Conservation (phyloP, 2,329 filamentous ascomycete species). For the Colletotrichum cordylinicola region DNA sequence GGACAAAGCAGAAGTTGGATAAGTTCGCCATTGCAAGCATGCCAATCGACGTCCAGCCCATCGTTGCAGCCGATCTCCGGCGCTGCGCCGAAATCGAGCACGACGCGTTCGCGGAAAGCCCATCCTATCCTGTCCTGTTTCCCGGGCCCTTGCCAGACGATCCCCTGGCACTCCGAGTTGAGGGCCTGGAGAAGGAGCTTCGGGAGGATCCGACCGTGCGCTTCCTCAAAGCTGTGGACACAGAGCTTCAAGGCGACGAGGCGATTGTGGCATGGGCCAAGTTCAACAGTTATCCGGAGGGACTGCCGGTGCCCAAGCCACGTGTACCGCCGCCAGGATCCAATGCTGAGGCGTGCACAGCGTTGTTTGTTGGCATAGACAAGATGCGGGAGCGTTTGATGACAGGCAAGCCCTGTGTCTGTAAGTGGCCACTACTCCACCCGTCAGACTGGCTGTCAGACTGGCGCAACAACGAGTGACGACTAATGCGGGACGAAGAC, state of each 20-base stretch:
- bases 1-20: not conserved
- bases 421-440: constrained; percentile 30
- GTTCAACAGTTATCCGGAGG: constrained; percentile 38
- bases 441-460: not conserved
- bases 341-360: constrained; percentile 37
- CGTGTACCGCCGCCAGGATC: constrained; percentile 31
- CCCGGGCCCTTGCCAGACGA: constrained; percentile 34
- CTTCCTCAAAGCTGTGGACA: constrained; percentile 22
- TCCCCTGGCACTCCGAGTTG: constrained; percentile 25
- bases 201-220: constrained; percentile 13
- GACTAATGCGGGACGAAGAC: constrained; percentile 28
- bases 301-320: constrained; percentile 26
- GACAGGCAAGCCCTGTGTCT: constrained; percentile 36
- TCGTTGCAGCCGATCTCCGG: constrained; percentile 8
- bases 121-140: constrained; percentile 24
- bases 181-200: constrained; percentile 24
- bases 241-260: constrained; percentile 23
- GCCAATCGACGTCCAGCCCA: constrained; percentile 18
- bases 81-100: constrained; percentile 19
- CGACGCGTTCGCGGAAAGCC: constrained; percentile 2
- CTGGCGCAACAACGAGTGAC: not conserved
- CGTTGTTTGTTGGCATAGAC: constrained; percentile 36
- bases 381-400: constrained; percentile 33
- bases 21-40: not conserved
- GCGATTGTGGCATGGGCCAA: constrained; percentile 39